These are phyloP conservation scores for Chenopodium berlandieri DNA, from an alignment of 148 eudicot species.

Conservation along the genomic window DNA sequence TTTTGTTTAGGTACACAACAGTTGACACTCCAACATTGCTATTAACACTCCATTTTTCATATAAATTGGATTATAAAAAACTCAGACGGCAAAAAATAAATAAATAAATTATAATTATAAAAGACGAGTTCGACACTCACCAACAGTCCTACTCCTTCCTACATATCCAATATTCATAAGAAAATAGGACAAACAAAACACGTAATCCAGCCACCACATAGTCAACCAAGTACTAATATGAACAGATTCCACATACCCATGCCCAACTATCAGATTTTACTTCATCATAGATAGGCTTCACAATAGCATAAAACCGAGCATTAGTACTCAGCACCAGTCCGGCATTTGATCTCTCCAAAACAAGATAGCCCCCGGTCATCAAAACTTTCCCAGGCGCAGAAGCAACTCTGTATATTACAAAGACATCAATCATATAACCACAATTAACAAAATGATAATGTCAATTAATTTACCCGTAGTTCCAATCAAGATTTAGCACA, in stretches of 20 bases:
- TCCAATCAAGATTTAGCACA: not conserved
- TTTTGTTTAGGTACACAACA: too few species aligned
- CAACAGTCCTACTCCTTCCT: not conserved
- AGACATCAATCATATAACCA: not conserved
- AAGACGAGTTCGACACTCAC: not conserved
- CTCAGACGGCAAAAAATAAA: too few species aligned
- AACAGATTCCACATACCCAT: constrained; percentile 54
- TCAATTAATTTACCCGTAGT: not conserved
- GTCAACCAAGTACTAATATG: not conserved
- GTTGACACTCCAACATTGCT: too few species aligned
- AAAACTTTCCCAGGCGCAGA: constrained; percentile 86
- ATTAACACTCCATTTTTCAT: too few species aligned
- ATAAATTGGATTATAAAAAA: too few species aligned
- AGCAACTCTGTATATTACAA: constrained; percentile 55
- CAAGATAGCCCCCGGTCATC: constrained; percentile 89
- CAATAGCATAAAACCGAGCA: constrained; percentile 85
- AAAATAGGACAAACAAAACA: not conserved
- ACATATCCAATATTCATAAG: not conserved
- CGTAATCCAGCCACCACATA: constrained; percentile 13
- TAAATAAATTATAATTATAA: not conserved
- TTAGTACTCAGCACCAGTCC: constrained; percentile 93
- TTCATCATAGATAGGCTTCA: constrained; percentile 68
- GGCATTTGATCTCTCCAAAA: constrained; percentile 93
- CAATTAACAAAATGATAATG: not conserved
- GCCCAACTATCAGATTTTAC: constrained; percentile 63